A percentile compares a stretch with the other conserved stretches of the same genome.
These are phyloP conservation scores for Phytophthora pini DNA, from an alignment of 352 stramenopile species.

Conservation along the genomic window DNA sequence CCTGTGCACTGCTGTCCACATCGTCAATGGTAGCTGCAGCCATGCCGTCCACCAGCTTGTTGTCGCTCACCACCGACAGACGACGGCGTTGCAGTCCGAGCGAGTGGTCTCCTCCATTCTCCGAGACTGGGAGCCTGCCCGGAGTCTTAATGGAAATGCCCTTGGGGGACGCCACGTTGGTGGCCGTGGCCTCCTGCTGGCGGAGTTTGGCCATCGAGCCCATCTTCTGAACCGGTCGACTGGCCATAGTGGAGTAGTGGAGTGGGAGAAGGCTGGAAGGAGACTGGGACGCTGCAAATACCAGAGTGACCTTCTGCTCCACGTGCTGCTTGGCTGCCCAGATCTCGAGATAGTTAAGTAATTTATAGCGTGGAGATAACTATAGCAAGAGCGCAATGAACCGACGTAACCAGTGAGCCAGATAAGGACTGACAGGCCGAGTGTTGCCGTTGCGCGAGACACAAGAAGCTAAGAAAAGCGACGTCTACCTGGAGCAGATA, in stretches of 20 bases:
- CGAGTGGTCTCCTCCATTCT: conserved; percentile 54
- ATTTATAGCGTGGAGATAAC: conserved; percentile 17
- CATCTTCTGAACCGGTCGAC: conserved; percentile 47
- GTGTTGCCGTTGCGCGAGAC: conserved; percentile 15
- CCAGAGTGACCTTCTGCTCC: conserved; percentile 23
- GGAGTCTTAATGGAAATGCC: conserved; percentile 82
- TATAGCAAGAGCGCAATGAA: conserved; percentile 16
- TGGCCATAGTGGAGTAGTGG: conserved; percentile 42
- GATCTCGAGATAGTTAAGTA: conserved; percentile 3
- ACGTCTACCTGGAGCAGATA: background rate
- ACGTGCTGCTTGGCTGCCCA: conserved; percentile 2
- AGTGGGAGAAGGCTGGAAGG: conserved; percentile 2
- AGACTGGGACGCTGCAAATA: conserved; percentile 32
- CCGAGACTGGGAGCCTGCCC: conserved; percentile 42
- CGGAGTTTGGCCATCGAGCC: conserved; percentile 64
- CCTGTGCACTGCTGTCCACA: conserved; percentile 50
- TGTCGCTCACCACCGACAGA: conserved; percentile 80
- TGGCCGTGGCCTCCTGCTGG: conserved; percentile 61
- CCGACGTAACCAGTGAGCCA: background rate
- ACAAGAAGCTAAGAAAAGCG: conserved; percentile 23
- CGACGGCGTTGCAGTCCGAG: conserved; percentile 69
- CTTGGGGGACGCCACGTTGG: conserved; percentile 83
- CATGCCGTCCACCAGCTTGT: conserved; percentile 85
- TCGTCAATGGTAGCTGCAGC: conserved; percentile 65
- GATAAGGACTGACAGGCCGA: conserved; percentile 18